Evolutionary conservation across 1,284 basidiomycete genomes (phyloP), one percentile per base, ranked within the genome.

Genomic region (Singerocomus rubriflavus): DNA sequence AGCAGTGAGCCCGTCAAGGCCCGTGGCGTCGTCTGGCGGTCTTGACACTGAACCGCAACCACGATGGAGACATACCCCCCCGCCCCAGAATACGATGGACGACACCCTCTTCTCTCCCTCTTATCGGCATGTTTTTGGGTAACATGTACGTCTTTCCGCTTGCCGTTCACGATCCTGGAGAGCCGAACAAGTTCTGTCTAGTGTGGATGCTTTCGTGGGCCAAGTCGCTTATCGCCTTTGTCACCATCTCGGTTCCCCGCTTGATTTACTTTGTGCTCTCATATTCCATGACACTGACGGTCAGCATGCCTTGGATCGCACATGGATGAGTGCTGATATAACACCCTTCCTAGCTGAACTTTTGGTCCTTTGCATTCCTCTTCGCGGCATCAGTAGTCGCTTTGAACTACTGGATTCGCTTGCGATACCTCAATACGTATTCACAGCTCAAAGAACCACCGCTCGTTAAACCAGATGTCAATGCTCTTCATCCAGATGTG

Each of bases 231-330:
- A 76, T 91, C 36, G 81, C 85, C 2, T 88, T 93, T 59, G 77
- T 78, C 9, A 93, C 92, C 2, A 89, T 95, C 48, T 85, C 86
- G 7, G 63, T 93, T 8, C 93, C 93, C 2, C 78, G 82, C 57
- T 79, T 80, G 63, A 84, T 89, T 44, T 90, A 88, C 60, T 76
- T 84, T 21, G 75, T 92, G 31, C 77, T 95, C 14, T 92, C 91
- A 10, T 93, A 93, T 66, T 92, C 91, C 5, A 84, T 94, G 78
- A 94, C 92, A 2, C 77, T 93, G 58, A 89, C 87, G 50, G 88
- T 89, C 64, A 48, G 80, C 62, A 12, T 27, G 47, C 37, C 32
- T 40, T 27, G 16, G 13, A 46, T 50, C 16, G 12, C 21, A 33
- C 53, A 44, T 7, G 27, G 21, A 44, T 44, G 14, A 34, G 32